Base-by-base conservation (phyloP, 345 rosid species). In the Populus nigra region DNA sequence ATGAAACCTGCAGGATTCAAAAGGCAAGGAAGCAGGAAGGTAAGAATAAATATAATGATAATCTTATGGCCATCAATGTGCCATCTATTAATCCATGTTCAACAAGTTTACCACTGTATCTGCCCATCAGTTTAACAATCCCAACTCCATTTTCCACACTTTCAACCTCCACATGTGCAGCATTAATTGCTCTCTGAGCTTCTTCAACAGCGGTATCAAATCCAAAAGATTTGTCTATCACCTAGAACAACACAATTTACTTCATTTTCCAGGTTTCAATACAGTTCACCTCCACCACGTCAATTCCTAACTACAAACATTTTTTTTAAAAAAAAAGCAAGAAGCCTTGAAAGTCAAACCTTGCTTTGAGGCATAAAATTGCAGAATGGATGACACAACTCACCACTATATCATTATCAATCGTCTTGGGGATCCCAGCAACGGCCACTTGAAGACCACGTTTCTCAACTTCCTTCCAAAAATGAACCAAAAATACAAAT, bases 101-200 rank as follows among this genome's bases (percentile, higher is more conserved):
- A 65, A 53, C 86, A 73, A 68, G 62, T 85, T 78, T 84, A 93
- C 98, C 99, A 73, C 99, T 93, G 80, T 95, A 92, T 93, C 99
- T 89, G 74, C 99, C 99, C 99, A 93, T 92, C 53, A 93, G 91
- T 88, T 95, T 95, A 77, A 95, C 96, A 62, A 95, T 83, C 57
- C 98, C 99, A 82, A 93, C 87, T 83, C 99, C 99, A 91, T 95
- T 95, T 83, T 92, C 98, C 79, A 91, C 94, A 83, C 99, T 91
- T 84, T 93, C 98, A 49, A 88, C 96, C 90, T 95, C 98, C 76
- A 95, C 98, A 75, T 93, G 96, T 5, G 98, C 99, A 85, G 98
- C 98, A 87, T 93, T 88, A 77, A 93, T 93, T 80, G 98, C 99
- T 84, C 99, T 87, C 66, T 95, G 98, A 61, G 98, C 99, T 87